Conservation (phyloP, 2,329 filamentous ascomycete species). For the Exophiala oligosperma region DNA sequence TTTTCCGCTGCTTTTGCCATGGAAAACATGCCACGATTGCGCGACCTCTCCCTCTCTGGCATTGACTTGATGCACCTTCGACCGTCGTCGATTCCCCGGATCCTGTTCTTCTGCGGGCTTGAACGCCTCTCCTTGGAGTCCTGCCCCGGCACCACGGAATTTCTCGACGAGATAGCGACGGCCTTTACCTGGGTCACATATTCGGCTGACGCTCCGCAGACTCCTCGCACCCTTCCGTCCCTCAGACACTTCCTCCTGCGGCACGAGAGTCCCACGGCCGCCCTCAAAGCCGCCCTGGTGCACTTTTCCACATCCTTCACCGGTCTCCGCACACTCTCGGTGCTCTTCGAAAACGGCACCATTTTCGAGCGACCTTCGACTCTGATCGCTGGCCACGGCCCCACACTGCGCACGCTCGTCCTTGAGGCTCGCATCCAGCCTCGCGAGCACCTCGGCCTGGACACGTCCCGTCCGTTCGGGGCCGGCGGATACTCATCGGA, state of each 20-base stretch:
- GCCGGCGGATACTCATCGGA: slow-evolving; percentile 29
- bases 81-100: slow-evolving; percentile 19
- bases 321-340: slow-evolving; percentile 26
- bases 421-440: slow-evolving; percentile 30
- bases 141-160: slow-evolving; percentile 23
- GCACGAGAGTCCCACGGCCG: slow-evolving; percentile 23
- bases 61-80: slow-evolving; percentile 22
- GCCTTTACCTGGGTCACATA: slow-evolving; percentile 24
- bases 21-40: slow-evolving; percentile 19
- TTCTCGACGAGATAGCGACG: slow-evolving; percentile 21
- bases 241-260: slow-evolving; percentile 28
- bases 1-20: slow-evolving; percentile 17
- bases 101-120: slow-evolving; percentile 23
- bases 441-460: slow-evolving; percentile 26
- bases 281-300: slow-evolving; percentile 24
- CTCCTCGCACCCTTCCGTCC: slow-evolving; percentile 13
- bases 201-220: slow-evolving; percentile 17
- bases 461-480: slow-evolving; percentile 30
- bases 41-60: slow-evolving; percentile 24
- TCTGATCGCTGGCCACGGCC: slow-evolving; percentile 26
- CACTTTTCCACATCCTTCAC: slow-evolving; percentile 28
- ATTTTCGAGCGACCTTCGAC: slow-evolving; percentile 23
- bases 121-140: slow-evolving; percentile 26
- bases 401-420: slow-evolving; percentile 25
- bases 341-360: slow-evolving; percentile 29